Base-by-base conservation (phyloP, 1,284 basidiomycete genomes). In the Ustilago esculenta region DNA sequence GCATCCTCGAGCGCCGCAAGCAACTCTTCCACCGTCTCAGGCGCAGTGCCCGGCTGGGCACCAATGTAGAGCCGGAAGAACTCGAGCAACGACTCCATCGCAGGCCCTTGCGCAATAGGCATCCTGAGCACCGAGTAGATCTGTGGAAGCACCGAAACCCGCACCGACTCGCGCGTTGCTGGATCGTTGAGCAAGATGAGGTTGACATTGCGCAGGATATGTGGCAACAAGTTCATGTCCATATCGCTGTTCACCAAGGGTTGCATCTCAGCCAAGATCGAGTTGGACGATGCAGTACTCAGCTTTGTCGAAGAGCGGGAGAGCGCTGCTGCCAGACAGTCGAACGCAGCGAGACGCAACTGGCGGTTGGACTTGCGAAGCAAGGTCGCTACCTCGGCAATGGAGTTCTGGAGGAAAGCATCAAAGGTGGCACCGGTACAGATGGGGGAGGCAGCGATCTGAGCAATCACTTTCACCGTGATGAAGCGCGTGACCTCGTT, bases 11-110 rank as follows among this genome's bases (percentile, higher is more conserved):
- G 54, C 15, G 46, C 52, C 12, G 39, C 40, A n/a, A 72, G 58
- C 34, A 72, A 54, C 48, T 67, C 59, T 15, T 61, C 51, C 4
- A 67, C 58, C 21, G 58, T 64, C 36, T 58, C 43, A 14, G 51
- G 52, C 2, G 60, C 57, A n/a, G 43, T 27, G 2, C 34, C 36
- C 4, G 86, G 85, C 71, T 95, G 92, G 0, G 91, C 91, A 55
- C 87, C 85, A n/a, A 94, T 90, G 25, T 94, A 87, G 0, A 89
- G 87, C 1, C 85, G 85, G 79, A 92, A 92, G 86, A 98, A 97
- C 11, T 84, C 84, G 41, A 92, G 86, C 8, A 96, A 84, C 0
- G 91, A 87, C 36, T 97, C 92, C 21, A 95, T 87, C 3, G 90
- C 86, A 3, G 86, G 83, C 33, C 89, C 88, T 44, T 92, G 87